Percentiles rank a stretch among this genome's conserved stretches.
phyloP scores from a whole-genome alignment of 352 stramenopile genomes.

The Halophytophthora batemanensis region DNA sequence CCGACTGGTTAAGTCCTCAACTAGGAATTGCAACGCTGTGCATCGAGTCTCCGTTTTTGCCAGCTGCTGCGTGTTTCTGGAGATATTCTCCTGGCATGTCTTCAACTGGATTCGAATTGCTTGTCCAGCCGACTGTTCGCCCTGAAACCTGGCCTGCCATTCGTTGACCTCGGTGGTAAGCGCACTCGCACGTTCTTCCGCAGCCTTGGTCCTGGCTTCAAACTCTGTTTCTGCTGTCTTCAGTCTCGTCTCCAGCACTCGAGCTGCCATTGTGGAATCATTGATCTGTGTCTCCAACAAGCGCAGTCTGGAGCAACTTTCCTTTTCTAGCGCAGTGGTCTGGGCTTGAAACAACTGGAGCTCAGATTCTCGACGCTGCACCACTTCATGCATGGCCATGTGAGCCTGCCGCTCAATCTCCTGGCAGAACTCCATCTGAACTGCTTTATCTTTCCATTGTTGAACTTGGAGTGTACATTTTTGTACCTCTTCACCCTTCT shows the following conservation, averaged over 20 bases:
- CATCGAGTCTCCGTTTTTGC: slow-evolving; percentile 13
- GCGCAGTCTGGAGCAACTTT: slow-evolving; percentile 10
- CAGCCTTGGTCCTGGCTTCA: neutral
- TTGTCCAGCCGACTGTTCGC: neutral
- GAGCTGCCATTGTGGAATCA: neutral
- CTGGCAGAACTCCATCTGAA: slow-evolving; percentile 9
- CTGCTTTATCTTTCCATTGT: neutral
- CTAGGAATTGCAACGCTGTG: slow-evolving; percentile 10
- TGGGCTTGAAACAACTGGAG: slow-evolving; percentile 13
- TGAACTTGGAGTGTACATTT: neutral
- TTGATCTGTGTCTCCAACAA: slow-evolving; percentile 11
- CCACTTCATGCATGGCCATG: slow-evolving; percentile 11
- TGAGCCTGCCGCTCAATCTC: slow-evolving; percentile 11
- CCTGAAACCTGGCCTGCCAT: neutral
- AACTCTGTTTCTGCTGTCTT: slow-evolving; percentile 2
- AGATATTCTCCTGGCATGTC: slow-evolving; percentile 13
- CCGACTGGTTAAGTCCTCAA: neutral
- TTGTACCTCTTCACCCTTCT: slow-evolving; percentile 3
- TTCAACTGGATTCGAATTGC: slow-evolving; percentile 8
- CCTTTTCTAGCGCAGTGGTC: slow-evolving; percentile 13
- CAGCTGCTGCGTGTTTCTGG: slow-evolving; percentile 7
- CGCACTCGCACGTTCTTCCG: neutral
- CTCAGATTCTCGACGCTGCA: slow-evolving; percentile 10
- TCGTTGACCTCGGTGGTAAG: slow-evolving; percentile 1
- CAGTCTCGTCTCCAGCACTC: slow-evolving; percentile 1